Conservation (phyloP, 225 moss, liverwort and hornwort species). For the Rhytidiadelphus loreus region DNA sequence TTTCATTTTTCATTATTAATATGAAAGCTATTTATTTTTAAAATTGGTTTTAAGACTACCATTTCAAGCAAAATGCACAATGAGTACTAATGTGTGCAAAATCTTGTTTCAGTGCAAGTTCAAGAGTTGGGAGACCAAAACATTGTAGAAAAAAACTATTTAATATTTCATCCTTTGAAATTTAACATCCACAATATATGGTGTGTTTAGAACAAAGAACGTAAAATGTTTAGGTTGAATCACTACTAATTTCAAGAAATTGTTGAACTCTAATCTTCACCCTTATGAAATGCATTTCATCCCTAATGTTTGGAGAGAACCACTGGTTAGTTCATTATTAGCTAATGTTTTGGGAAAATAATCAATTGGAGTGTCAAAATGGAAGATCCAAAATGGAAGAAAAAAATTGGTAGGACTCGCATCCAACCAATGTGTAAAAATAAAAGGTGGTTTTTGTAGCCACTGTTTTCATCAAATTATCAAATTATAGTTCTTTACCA, state of each 20-base stretch:
- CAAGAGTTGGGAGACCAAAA: background rate
- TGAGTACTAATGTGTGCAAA: background rate
- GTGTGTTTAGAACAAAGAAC: background rate
- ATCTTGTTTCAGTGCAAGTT: background rate
- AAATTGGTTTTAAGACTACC: background rate
- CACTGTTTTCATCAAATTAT: fast-evolving
- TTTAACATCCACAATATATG: background rate
- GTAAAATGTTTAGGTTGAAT: background rate
- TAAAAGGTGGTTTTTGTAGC: background rate
- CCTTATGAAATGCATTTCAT: too few relatives aligned
- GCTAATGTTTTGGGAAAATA: background rate
- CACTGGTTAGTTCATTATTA: fast-evolving
- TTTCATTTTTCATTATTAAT: background rate
- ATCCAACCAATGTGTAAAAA: background rate
- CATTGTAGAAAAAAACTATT: background rate
- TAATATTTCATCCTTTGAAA: background rate
- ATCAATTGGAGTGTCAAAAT: background rate
- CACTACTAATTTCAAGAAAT: background rate
- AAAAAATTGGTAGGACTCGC: fast-evolving
- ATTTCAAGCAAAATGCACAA: too few relatives aligned
- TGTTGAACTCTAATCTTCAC: background rate
- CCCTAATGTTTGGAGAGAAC: fast-evolving
- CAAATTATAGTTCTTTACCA: background rate
- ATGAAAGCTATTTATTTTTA: background rate
- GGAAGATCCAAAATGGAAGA: fast-evolving